Conservation (phyloP, 164 flowering plant species). For the Litsea cubeba region DNA sequence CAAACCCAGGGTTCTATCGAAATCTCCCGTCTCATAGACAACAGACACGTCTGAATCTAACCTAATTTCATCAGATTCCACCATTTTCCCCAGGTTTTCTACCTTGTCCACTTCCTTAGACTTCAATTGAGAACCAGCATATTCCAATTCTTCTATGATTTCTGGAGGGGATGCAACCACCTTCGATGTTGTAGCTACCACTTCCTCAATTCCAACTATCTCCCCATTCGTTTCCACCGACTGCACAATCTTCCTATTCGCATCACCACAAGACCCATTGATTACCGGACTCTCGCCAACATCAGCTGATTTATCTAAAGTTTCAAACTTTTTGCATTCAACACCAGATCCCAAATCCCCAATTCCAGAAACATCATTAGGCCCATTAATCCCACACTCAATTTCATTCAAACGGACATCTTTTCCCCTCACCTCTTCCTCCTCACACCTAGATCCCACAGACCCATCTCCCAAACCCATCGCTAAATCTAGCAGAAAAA, state of each 20-base stretch:
- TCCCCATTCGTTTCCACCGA: not conserved
- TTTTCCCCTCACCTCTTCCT: constrained; percentile 8
- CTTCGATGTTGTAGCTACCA: not conserved
- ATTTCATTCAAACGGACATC: constrained; percentile 13
- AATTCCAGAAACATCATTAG: constrained; percentile 16
- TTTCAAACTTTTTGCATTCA: not conserved
- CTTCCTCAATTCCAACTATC: not conserved
- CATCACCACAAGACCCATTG: constrained; percentile 6
- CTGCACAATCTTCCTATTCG: not conserved
- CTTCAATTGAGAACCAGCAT: not conserved
- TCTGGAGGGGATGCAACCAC: not conserved
- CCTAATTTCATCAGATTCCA: not conserved
- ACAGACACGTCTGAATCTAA: not conserved
- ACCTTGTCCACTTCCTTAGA: not conserved
- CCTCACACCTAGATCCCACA: constrained; percentile 4
- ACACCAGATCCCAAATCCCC: constrained; percentile 2
- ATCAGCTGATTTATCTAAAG: not conserved
- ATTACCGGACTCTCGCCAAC: not conserved
- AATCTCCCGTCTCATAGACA: not conserved
- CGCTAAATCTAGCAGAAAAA: not conserved
- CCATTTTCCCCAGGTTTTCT: not conserved
- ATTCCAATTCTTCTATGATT: not conserved
- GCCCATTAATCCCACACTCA: constrained; percentile 28
- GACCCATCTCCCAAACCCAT: constrained; percentile 8
- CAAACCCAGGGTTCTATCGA: not conserved